These are phyloP conservation scores for Vaccinium myrtillus DNA, from an alignment of 148 eudicot genomes.

Conservation along the genomic window DNA sequence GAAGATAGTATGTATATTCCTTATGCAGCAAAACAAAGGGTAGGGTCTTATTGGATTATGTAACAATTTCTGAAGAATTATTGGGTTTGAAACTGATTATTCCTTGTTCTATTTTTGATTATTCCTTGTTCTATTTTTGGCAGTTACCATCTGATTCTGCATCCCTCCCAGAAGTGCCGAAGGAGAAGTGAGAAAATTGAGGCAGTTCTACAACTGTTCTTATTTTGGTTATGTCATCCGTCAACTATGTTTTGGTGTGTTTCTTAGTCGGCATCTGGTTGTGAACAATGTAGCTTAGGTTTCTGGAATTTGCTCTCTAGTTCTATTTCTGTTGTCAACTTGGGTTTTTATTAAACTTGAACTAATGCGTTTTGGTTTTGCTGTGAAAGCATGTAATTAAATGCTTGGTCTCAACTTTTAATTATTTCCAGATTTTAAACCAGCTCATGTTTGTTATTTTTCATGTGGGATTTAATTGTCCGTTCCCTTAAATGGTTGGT, in stretches of 20 bases:
- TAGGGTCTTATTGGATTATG: neutral
- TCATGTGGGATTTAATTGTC: neutral
- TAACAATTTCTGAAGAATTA: neutral
- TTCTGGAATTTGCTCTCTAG: neutral
- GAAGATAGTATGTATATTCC: neutral
- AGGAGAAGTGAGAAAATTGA: slow-evolving; percentile 14
- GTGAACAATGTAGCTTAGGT: neutral
- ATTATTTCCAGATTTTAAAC: neutral
- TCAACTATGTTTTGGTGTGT: neutral
- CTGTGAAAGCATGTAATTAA: neutral
- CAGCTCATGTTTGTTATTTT: neutral
- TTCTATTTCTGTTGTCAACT: neutral
- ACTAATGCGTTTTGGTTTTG: neutral
- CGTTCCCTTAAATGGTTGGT: neutral
- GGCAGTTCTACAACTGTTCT: neutral
- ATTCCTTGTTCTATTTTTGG: neutral
- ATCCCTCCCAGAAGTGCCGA: neutral
- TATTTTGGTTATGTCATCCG: neutral
- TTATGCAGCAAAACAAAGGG: neutral
- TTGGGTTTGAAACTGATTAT: neutral
- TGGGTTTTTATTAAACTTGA: neutral
- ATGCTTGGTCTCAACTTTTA: neutral
- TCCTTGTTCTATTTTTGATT: neutral
- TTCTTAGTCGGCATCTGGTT: neutral
- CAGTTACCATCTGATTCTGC: neutral